A percentile compares a stretch with the other conserved stretches of the same genome.
Conservation (phyloP, 2,329 filamentous ascomycete species). For the Colletotrichum costaricense region DNA sequence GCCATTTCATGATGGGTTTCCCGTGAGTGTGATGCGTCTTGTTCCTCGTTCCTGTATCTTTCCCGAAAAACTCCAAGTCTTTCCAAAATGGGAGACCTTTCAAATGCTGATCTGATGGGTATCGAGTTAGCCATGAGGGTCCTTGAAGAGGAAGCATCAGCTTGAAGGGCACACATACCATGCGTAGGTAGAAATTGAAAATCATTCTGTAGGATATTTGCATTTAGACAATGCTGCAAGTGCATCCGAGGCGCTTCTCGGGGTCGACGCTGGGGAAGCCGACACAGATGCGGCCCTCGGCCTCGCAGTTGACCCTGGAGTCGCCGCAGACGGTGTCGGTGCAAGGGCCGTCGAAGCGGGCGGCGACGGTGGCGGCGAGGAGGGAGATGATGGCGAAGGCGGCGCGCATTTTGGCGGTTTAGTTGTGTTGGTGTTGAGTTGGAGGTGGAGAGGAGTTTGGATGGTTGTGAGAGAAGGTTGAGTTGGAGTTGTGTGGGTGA, state of each 20-base stretch:
- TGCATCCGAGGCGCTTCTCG: slow-evolving; percentile 22
- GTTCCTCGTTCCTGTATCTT: no score
- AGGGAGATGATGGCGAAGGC: slow-evolving; percentile 17
- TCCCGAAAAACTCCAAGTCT: background rate
- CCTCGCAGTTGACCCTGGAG: slow-evolving; percentile 24
- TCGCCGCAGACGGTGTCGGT: slow-evolving; percentile 15
- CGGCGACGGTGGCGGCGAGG: slow-evolving; percentile 20
- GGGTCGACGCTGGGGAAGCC: slow-evolving; percentile 27
- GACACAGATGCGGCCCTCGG: slow-evolving; percentile 28
- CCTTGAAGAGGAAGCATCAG: no score
- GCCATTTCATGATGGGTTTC: no score
- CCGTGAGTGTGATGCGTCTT: background rate
- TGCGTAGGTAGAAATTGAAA: background rate
- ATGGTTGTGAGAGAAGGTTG: background rate
- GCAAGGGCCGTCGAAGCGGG: slow-evolving; percentile 29
- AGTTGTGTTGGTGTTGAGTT: background rate
- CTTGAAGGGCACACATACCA: background rate
- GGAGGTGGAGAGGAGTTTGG: background rate
- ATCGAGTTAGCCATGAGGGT: background rate
- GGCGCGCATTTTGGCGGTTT: slow-evolving; percentile 18
- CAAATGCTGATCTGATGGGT: background rate
- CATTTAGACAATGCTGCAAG: slow-evolving; percentile 21
- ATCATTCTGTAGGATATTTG: background rate
- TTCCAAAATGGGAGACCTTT: background rate
- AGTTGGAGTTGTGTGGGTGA: background rate